Conservation (phyloP, 768 basidiomycete species). For the Suillus subluteus region DNA sequence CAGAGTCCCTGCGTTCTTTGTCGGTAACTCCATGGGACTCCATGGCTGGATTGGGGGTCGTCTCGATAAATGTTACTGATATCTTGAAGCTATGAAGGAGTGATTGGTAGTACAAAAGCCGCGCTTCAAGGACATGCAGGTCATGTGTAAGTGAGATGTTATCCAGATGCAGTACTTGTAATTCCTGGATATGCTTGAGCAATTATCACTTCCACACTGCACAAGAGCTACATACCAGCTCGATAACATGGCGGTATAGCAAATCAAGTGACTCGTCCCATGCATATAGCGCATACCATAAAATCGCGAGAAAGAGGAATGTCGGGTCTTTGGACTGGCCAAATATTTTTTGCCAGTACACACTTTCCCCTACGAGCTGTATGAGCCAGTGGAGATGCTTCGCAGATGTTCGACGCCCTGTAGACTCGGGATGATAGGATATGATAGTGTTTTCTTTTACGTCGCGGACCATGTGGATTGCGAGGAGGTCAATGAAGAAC, state of each 20-base stretch:
- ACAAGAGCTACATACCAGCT: slow-evolving; percentile 38
- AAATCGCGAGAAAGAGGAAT: slow-evolving; percentile 47
- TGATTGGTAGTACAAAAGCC: slow-evolving; percentile 49
- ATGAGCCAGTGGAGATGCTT: slow-evolving; percentile 14
- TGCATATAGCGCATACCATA: slow-evolving; percentile 57
- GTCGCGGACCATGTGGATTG: slow-evolving; percentile 10
- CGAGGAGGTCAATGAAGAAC: slow-evolving; percentile 4
- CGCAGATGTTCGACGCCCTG: slow-evolving; percentile 7
- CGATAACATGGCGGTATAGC: slow-evolving; percentile 49
- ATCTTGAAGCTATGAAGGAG: slow-evolving; percentile 53
- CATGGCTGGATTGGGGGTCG: slow-evolving; percentile 49
- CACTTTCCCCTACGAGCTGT: slow-evolving; percentile 14
- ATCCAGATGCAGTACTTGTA: neutral
- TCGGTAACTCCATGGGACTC: slow-evolving; percentile 19
- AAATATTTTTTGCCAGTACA: slow-evolving; percentile 24
- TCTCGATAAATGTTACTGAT: slow-evolving; percentile 44
- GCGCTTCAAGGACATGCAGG: slow-evolving; percentile 52
- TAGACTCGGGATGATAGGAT: slow-evolving; percentile 10
- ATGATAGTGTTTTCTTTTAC: slow-evolving; percentile 4
- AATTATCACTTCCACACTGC: slow-evolving; percentile 4
- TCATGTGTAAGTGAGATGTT: slow-evolving; percentile 42
- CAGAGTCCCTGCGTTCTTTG: slow-evolving; percentile 13
- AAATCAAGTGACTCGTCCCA: slow-evolving; percentile 57
- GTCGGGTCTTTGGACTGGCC: slow-evolving; percentile 43
- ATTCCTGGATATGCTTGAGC: neutral